Evolutionary conservation across 2,329 filamentous ascomycete species (phyloP), one percentile per base, ranked within the genome.

Genomic region (Bipolaris victoriae): DNA sequence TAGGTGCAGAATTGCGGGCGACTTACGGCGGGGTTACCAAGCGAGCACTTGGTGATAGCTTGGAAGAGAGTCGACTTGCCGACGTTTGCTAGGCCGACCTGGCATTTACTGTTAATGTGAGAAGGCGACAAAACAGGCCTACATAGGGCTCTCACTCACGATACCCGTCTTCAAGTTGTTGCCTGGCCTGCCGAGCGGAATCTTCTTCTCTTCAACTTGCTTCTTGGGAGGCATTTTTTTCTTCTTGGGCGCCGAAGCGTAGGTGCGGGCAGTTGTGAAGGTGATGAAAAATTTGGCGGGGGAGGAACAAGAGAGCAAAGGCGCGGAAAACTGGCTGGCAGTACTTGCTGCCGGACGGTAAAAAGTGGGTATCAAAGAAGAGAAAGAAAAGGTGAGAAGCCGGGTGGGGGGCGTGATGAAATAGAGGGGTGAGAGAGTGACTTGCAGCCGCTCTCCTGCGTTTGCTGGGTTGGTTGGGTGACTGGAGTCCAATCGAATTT

Each of bases 161-260:
- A 99, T 99, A 83, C 95, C 96, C 84, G 92, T 97, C 88, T 98
- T 99, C 80, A 99, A 80, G 82, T 88, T 98, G 86, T 99, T 99
- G 76, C 95, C 95, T 67, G 95, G 95, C 77, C 95, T 86, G 80
- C 95, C 95, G 80, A 99, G 86, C 70, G 95, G 88, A 80, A 98
- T 86, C 88, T 98, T 98, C 86, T 98, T 91, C 85, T 97, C 90
- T 73, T 91, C 88, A 72, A 88, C 89, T 52, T 81, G 83, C 83
- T 98, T 98, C 86, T 99, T 99, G 78, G 95, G 95, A 81, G 92
- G 85, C 95, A 99, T 99, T 78, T 87, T 92, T 77, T 84, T 88
- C 77, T 84, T 81, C 72, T 81, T 83, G 61, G 64, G 64, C 75
- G 84, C 81, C 68, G 81, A 83, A 58, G 84, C 83, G 81, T 85